Conservation (phyloP, 2,329 filamentous ascomycete species). For the Hypoxylon sp. region DNA sequence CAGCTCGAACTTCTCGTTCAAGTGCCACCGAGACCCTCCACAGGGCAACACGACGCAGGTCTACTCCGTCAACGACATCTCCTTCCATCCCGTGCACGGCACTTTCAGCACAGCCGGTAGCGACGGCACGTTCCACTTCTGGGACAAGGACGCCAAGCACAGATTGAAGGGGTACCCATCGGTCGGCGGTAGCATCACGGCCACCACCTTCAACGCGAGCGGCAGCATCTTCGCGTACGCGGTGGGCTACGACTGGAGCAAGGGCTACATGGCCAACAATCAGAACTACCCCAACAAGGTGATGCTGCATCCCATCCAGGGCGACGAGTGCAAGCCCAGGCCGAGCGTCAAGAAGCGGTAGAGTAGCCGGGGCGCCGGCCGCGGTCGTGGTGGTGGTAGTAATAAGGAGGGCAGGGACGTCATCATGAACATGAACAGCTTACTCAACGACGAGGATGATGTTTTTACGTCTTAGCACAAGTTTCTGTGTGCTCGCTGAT, state of each 20-base stretch:
- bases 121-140: constrained; percentile 97
- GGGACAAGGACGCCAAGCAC: constrained; percentile 94
- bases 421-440: not conserved
- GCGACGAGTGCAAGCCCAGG: constrained; percentile 74
- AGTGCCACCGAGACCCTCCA: constrained; percentile 91
- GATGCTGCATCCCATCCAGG: constrained; percentile 82
- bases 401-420: not conserved
- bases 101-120: constrained; percentile 98
- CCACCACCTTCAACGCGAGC: constrained; percentile 90
- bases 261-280: constrained; percentile 90
- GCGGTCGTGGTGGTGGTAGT: not conserved
- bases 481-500: not conserved
- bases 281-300: constrained; percentile 82
- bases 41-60: constrained; percentile 86
- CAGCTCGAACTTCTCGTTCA: constrained; percentile 97
- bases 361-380: constrained; percentile 26
- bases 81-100: constrained; percentile 95
- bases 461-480: not conserved
- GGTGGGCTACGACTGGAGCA: constrained; percentile 98
- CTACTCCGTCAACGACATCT: constrained; percentile 96
- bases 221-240: constrained; percentile 91
- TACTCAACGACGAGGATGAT: not conserved
- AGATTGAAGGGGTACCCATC: constrained; percentile 89
- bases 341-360: constrained; percentile 73
- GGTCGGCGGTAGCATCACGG: constrained; percentile 87